phyloP scores from a whole-genome alignment of 805 yeast genomes.

The Zygosaccharomyces lentus region DNA sequence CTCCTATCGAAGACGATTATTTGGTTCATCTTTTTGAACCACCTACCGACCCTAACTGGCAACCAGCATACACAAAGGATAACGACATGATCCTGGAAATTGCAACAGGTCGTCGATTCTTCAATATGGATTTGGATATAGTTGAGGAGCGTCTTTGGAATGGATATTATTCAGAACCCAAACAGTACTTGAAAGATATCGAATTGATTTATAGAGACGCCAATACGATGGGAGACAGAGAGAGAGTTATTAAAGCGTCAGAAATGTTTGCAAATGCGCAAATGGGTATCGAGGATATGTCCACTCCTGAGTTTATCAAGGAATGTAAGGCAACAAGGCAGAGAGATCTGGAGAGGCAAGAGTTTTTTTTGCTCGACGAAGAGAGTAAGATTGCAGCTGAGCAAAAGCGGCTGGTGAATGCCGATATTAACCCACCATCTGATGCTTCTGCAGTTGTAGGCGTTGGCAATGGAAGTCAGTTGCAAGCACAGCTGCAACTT shows the following conservation, averaged over 20 bases:
- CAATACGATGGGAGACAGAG: constrained; percentile 71
- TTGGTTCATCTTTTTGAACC: constrained; percentile 78
- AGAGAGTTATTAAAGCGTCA: constrained; percentile 71
- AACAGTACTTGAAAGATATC: constrained; percentile 80
- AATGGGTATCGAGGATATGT: constrained; percentile 89
- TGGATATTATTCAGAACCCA: constrained; percentile 90
- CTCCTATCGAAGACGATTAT: constrained; percentile 73
- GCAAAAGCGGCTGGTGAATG: background rate
- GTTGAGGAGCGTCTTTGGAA: constrained; percentile 96
- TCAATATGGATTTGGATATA: constrained; percentile 89
- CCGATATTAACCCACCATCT: constrained; percentile 3
- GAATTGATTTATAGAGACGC: constrained; percentile 81
- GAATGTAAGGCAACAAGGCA: constrained; percentile 71
- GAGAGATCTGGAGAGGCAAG: constrained; percentile 58
- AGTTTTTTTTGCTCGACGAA: constrained; percentile 35
- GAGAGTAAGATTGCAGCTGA: constrained; percentile 22
- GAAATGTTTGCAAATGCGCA: constrained; percentile 97
- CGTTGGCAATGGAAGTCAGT: constrained; percentile 26
- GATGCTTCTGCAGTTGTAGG: constrained; percentile 16
- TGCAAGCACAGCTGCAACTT: constrained; percentile 22
- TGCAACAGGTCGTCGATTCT: constrained; percentile 64
- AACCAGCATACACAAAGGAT: constrained; percentile 46
- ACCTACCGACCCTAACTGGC: constrained; percentile 34
- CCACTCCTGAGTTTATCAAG: constrained; percentile 61
- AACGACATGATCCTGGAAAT: constrained; percentile 79